Base-by-base conservation (phyloP, 305 asterid species). In the Salvia sclarea region DNA sequence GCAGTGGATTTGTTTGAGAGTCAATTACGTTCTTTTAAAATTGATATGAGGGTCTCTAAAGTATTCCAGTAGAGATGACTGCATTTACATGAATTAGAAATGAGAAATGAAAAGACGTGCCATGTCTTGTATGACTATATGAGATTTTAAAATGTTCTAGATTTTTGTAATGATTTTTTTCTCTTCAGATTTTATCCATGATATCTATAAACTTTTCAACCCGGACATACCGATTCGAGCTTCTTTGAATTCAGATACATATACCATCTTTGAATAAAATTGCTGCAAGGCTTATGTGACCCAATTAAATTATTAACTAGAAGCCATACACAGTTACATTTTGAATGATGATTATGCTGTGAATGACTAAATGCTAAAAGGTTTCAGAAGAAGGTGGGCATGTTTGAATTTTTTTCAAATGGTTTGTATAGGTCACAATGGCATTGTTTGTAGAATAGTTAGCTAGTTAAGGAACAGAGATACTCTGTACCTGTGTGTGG, bases 381-480 rank as follows among this genome's bases (percentile, higher is more conserved):
- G 60, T 5, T 41, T 20, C 64, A 13, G 22, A 16, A 47, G 70
- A 40, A 50, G 56, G 47, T 54, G 22, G 52, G 14, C 8, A 11
- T 16, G 54, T 24, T 52, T 38, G 57, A 28, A 25, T 57, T 57
- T 57, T 52, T 62, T 48, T 12, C 7, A 17, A 41, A 4, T 18
- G n/a, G 16, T 16, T 14, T 66, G 8, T 59, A 7, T 8, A 13
- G 54, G 55, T 40, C 20, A 21, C 13, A 11, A 40, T 49, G 48
- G 40, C 53, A 37, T 17, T 57, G 20, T 6, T 37, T 37, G 40
- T 50, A 9, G 44, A 41, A 41, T 40, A 50, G 16, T 20, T 38
- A 49, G 18, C 73, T 53, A 9, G 66, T 28, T 67, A 3, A 53
- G 58, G 43, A 66, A 41, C 33, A 21, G 12, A 50, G 6, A 74